Conservation (phyloP, 805 yeast genomes). For the Starmerella vitae region DNA sequence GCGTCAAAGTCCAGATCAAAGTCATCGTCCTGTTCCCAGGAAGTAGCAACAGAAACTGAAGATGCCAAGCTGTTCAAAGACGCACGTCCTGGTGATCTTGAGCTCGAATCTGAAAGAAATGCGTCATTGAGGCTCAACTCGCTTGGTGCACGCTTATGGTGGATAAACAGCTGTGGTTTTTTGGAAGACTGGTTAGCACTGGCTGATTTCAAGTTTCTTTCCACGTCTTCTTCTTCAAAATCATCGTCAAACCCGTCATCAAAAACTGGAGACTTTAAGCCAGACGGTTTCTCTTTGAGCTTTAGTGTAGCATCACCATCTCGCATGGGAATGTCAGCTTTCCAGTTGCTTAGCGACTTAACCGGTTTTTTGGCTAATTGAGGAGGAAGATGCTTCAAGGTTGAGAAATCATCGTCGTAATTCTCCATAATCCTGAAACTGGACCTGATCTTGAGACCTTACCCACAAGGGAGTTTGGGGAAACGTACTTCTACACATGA, state of each 20-base stretch:
- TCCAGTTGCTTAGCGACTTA: conserved; percentile 9
- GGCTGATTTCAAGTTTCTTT: conserved; percentile 8
- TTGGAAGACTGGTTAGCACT: background rate
- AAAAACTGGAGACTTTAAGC: background rate
- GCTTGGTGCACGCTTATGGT: background rate
- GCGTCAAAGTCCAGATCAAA: conserved; percentile 13
- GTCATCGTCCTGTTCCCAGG: conserved; percentile 18
- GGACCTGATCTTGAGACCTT: too few relatives aligned
- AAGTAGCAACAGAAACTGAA: conserved; percentile 13
- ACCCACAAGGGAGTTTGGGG: too few relatives aligned
- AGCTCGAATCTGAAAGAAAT: conserved; percentile 14
- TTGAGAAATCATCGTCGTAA: conserved; percentile 20
- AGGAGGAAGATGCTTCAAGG: conserved; percentile 12
- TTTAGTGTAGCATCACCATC: conserved; percentile 15
- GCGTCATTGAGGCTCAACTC: conserved; percentile 9
- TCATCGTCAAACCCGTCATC: conserved; percentile 2
- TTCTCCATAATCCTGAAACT: conserved; percentile 17
- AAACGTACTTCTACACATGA: background rate
- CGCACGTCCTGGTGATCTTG: conserved; percentile 16
- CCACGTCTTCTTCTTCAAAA: conserved; percentile 15
- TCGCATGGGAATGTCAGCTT: conserved; percentile 12
- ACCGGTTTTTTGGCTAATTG: background rate
- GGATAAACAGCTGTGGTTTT: background rate
- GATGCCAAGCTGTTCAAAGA: conserved; percentile 16
- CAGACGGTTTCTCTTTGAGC: background rate